Percentiles rank a stretch among this genome's conserved stretches.
Conservation (phyloP, 1,284 basidiomycete genomes). For the Malassezia cuniculi region DNA sequence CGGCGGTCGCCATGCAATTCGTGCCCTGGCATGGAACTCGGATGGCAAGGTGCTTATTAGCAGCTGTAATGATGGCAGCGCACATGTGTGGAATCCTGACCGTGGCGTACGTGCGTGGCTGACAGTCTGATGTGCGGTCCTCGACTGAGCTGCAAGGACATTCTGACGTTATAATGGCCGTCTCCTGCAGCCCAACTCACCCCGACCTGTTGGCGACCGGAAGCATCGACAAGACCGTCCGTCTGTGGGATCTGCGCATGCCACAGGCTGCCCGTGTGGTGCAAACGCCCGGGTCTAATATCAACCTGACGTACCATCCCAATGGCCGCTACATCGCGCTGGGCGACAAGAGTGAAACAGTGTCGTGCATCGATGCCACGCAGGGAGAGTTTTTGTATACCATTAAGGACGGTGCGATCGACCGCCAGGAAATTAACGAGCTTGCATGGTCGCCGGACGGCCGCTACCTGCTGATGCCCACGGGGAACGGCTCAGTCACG, state of each 20-base stretch:
- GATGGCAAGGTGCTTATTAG: slow-evolving; percentile 32
- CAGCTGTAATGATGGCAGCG: slow-evolving; percentile 20
- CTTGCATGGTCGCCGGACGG: slow-evolving; percentile 30
- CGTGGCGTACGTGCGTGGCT: slow-evolving; percentile 14
- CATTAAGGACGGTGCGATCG: slow-evolving; percentile 11
- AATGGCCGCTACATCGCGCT: slow-evolving; percentile 26
- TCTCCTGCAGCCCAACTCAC: slow-evolving; percentile 27
- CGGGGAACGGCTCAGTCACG: slow-evolving; percentile 24
- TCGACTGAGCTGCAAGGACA: slow-evolving; percentile 34
- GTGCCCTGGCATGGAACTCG: slow-evolving; percentile 30
- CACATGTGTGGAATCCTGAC: slow-evolving; percentile 35
- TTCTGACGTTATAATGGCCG: slow-evolving; percentile 31
- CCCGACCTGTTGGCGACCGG: slow-evolving; percentile 32
- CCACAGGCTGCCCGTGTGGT: slow-evolving; percentile 1
- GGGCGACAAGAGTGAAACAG: slow-evolving; percentile 33
- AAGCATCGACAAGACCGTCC: slow-evolving; percentile 26
- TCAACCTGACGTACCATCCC: slow-evolving; percentile 35
- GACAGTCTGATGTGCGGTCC: slow-evolving; percentile 20
- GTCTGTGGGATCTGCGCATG: slow-evolving; percentile 33
- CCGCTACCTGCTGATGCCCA: slow-evolving; percentile 24
- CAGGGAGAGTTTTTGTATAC: slow-evolving; percentile 16
- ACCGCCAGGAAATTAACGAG: slow-evolving; percentile 27
- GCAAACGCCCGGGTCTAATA: slow-evolving; percentile 24
- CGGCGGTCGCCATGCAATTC: slow-evolving; percentile 20
- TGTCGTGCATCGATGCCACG: slow-evolving; percentile 24